Percentiles rank a stretch among this genome's conserved stretches.
Conservation (phyloP, 2,329 filamentous ascomycete genomes). For the Paramyrothecium roridum region DNA sequence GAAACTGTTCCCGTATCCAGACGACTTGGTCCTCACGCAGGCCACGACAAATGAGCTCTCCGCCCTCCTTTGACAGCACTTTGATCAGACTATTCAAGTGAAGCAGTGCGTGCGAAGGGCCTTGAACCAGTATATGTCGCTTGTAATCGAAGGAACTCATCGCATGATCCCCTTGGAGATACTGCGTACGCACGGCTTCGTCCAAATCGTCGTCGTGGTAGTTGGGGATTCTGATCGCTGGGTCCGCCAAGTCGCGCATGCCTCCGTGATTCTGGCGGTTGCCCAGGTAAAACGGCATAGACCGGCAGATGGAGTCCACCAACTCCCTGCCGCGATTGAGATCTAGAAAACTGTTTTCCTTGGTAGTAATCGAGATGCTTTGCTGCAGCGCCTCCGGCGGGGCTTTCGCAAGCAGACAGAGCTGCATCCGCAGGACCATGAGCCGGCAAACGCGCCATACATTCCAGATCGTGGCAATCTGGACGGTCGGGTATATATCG, state of each 20-base stretch:
- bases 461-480: constrained; percentile 15
- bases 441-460: constrained; percentile 11
- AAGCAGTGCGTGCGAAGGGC: constrained; percentile 11
- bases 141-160: constrained; percentile 9
- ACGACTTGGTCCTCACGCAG: too few relatives aligned
- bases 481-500: constrained; percentile 12
- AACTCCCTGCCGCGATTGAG: constrained; percentile 8
- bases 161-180: constrained; percentile 8
- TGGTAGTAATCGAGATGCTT: constrained; percentile 6
- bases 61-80: too few relatives aligned
- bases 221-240: constrained; percentile 7
- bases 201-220: constrained; percentile 11
- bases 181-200: constrained; percentile 7
- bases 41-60: too few relatives aligned
- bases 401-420: constrained; percentile 7
- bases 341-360: constrained; percentile 8
- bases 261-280: constrained; percentile 9
- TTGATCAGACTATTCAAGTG: too few relatives aligned
- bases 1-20: too few relatives aligned
- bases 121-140: constrained; percentile 12
- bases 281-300: constrained; percentile 12
- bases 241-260: constrained; percentile 9
- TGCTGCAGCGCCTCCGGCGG: constrained; percentile 6
- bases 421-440: constrained; percentile 8
- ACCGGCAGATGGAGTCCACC: constrained; percentile 11